Evolutionary conservation across 805 yeast genomes (phyloP).

Genomic region (Saccharomycopsis sp.): DNA sequence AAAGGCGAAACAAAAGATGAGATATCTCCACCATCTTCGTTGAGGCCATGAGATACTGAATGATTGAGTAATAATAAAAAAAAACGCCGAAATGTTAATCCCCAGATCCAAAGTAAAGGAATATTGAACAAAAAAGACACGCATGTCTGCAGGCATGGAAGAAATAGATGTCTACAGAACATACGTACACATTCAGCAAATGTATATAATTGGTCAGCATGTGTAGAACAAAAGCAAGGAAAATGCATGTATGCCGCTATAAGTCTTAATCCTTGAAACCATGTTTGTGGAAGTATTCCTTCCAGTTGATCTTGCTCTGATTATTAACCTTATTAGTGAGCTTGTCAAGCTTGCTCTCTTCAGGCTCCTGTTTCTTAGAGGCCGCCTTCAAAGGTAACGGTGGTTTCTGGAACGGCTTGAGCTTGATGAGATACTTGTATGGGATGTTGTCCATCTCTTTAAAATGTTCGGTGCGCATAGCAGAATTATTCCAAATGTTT

Average conservation of each 20-base stretch:
- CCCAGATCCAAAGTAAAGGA: neutral
- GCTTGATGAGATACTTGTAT: conserved; percentile 13
- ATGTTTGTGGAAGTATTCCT: conserved; percentile 15
- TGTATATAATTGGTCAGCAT: too few species aligned
- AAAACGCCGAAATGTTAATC: neutral
- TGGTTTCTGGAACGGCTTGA: conserved; percentile 19
- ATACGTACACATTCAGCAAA: too few species aligned
- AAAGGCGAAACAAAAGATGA: too few species aligned
- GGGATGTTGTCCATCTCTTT: conserved; percentile 21
- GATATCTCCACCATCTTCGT: too few species aligned
- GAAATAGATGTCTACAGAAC: too few species aligned
- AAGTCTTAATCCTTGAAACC: conserved; percentile 15
- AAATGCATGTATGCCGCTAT: too few species aligned
- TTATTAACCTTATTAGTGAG: conserved; percentile 1
- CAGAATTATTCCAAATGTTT: conserved; percentile 21
- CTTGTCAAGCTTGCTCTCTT: neutral
- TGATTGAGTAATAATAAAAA: too few species aligned
- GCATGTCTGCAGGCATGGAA: too few species aligned
- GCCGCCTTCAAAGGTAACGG: conserved; percentile 6
- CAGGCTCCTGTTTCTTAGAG: neutral
- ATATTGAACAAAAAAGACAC: neutral
- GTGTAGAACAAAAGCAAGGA: neutral
- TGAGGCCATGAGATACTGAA: too few species aligned
- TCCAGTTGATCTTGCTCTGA: conserved; percentile 13
- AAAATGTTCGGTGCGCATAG: conserved; percentile 20